Base-by-base conservation (phyloP, 768 basidiomycete genomes). In the Hericium rajendrae region DNA sequence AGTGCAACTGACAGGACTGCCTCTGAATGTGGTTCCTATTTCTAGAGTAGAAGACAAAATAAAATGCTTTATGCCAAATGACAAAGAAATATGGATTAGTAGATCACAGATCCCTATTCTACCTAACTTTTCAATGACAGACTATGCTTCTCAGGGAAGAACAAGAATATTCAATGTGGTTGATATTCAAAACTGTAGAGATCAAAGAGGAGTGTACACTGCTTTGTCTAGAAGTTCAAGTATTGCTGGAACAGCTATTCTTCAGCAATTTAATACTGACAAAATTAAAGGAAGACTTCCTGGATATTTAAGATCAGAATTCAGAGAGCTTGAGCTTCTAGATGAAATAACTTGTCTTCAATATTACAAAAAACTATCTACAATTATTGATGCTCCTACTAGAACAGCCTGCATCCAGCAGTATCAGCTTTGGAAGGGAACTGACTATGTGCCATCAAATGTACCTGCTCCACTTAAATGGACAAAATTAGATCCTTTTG, bases 81-180 rank as follows among this genome's bases (percentile, higher is more conserved):
- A 56, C 15, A 20, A 15, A 10, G 41, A 5, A n/a, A 10, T 58
- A 1, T 13, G 18, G 2, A 37, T 66, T 15, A 18, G 15, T 0
- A 32, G 66, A n/a, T 8, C 41, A 4, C 65, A 68, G 38, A 56
- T 63, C 1, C 57, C 18, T 10, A 48, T 62, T 1, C 38, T 66
- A 0, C 67, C 61, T 1, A 63, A 65, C 48, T 68, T 68, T 53
- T 60, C 61, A 5, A 65, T 66, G 60, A 62, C 65, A 15, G 64
- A 68, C 51, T 67, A 55, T 55, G 48, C 38, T 16, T 62, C 51
- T 20, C 66, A 67, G 57, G 66, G 65, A 1, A n/a, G 60, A 8
- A 68, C 62, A 6, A 32, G 64, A 16, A 48, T n/a, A 2, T 18
- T 40, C 18, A 68, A 68, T 57, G 48, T 56, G 3, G 56, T 59